Evolutionary conservation across 1,284 basidiomycete genomes (phyloP).

Genomic region (Boletellus deceptivus): DNA sequence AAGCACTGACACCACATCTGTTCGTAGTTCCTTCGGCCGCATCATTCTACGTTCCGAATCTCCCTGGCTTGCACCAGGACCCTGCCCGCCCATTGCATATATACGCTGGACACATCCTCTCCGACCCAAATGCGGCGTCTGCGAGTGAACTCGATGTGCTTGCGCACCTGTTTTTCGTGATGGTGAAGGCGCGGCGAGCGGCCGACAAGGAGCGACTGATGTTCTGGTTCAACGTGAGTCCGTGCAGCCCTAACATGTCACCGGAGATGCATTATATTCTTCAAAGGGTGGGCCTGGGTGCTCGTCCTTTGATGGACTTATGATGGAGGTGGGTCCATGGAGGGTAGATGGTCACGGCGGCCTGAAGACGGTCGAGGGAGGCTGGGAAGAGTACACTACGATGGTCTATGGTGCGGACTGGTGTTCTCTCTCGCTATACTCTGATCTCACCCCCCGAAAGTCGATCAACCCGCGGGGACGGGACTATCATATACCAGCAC

Average conservation of each 20-base stretch:
- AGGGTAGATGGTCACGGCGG: conserved; percentile 78
- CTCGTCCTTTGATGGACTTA: conserved; percentile 93
- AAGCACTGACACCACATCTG: neutral
- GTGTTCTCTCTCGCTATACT: conserved; percentile 1
- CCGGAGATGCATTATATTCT: neutral
- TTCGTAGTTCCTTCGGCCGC: conserved; percentile 70
- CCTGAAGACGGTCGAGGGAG: conserved; percentile 78
- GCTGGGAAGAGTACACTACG: conserved; percentile 99
- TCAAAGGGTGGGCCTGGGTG: conserved; percentile 90
- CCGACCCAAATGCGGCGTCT: conserved; percentile 64
- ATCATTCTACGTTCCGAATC: conserved; percentile 76
- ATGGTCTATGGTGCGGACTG: conserved; percentile 79
- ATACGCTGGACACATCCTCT: conserved; percentile 79
- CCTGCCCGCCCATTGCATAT: conserved; percentile 69
- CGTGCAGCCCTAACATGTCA: neutral
- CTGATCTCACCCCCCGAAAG: conserved; percentile 32
- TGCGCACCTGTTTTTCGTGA: conserved; percentile 86
- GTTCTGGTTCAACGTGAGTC: conserved; percentile 93
- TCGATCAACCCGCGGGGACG: conserved; percentile 97
- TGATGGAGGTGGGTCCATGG: conserved; percentile 99
- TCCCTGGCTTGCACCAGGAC: conserved; percentile 77
- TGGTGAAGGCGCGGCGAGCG: conserved; percentile 83
- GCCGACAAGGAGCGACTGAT: conserved; percentile 88
- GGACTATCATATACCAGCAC: conserved; percentile 91
- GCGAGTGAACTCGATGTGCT: conserved; percentile 57